phyloP scores from a whole-genome alignment of 192 early-diverging fungal species.

The Kickxella alabastrina region DNA sequence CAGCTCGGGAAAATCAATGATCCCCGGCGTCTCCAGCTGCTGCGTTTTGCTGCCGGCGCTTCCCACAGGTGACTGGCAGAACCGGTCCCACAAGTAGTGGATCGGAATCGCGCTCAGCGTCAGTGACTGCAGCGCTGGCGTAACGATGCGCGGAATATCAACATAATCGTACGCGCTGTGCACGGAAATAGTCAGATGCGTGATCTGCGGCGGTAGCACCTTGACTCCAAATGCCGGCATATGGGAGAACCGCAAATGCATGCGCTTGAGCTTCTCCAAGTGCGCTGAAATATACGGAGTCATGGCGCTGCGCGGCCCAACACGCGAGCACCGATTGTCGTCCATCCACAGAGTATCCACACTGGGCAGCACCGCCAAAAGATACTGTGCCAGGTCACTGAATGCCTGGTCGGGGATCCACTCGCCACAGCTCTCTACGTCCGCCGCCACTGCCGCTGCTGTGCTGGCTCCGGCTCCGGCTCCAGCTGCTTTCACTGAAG shows the following conservation, averaged over 20 bases:
- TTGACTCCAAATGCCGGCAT: conserved; percentile 43
- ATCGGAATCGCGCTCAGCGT: conserved; percentile 28
- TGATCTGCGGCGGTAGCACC: conserved; percentile 31
- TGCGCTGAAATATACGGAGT: conserved; percentile 20
- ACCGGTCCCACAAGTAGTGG: conserved; percentile 38
- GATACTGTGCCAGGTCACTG: conserved; percentile 9
- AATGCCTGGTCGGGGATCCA: conserved; percentile 38
- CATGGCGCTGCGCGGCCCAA: conserved; percentile 27
- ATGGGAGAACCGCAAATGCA: conserved; percentile 22
- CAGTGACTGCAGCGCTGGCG: conserved; percentile 22
- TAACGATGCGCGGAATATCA: conserved; percentile 31
- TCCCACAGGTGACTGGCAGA: background rate
- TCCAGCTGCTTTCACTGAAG: too few relatives aligned
- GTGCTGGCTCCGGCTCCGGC: too few relatives aligned
- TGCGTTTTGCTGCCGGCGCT: background rate
- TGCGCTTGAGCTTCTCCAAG: conserved; percentile 7
- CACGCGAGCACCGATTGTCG: conserved; percentile 22
- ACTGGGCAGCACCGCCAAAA: conserved; percentile 7
- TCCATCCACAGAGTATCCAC: conserved; percentile 23
- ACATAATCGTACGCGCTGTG: conserved; percentile 26
- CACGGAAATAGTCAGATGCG: conserved; percentile 24
- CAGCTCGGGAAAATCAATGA: conserved; percentile 22
- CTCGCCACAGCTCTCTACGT: too few relatives aligned
- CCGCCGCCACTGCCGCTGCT: too few relatives aligned
- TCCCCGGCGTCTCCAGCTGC: background rate